A percentile compares a stretch with the other conserved stretches of the same genome.
Conservation (phyloP, 2,329 filamentous ascomycete species). For the Aspergillus fischeri region DNA sequence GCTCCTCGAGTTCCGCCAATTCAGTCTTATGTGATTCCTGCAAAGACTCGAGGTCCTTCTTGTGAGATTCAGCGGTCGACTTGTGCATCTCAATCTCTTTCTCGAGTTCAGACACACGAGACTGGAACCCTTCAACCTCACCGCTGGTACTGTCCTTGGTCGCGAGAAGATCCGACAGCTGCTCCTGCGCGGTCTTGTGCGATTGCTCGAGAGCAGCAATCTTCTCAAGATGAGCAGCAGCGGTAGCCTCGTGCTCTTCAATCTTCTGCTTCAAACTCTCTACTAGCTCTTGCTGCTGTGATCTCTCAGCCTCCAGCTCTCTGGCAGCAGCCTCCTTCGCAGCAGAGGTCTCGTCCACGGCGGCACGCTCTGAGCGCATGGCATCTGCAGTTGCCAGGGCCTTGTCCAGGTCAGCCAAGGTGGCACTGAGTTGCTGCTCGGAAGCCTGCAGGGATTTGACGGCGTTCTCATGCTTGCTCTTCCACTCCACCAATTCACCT, state of each 20-base stretch:
- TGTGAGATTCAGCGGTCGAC: slow-evolving; percentile 50
- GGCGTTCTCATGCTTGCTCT: slow-evolving; percentile 67
- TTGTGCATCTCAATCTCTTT: slow-evolving; percentile 55
- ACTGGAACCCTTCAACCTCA: slow-evolving; percentile 42
- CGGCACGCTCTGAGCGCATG: slow-evolving; percentile 40
- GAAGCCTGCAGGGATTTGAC: slow-evolving; percentile 67
- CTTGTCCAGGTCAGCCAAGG: slow-evolving; percentile 70
- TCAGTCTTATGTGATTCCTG: slow-evolving; percentile 50
- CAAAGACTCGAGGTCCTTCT: slow-evolving; percentile 50
- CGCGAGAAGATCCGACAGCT: slow-evolving; percentile 64
- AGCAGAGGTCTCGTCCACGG: slow-evolving; percentile 24
- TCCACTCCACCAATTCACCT: slow-evolving; percentile 68
- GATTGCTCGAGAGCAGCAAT: slow-evolving; percentile 71
- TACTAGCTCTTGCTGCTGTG: slow-evolving; percentile 58
- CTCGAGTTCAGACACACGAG: slow-evolving; percentile 52
- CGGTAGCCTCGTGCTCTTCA: slow-evolving; percentile 72
- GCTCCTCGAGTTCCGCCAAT: slow-evolving; percentile 37
- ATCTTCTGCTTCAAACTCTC: slow-evolving; percentile 67
- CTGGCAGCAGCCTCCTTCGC: slow-evolving; percentile 41
- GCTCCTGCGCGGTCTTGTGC: slow-evolving; percentile 60
- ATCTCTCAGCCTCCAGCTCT: slow-evolving; percentile 48
- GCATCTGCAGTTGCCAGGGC: slow-evolving; percentile 53
- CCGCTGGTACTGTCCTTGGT: slow-evolving; percentile 54
- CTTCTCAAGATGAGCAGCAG: slow-evolving; percentile 63
- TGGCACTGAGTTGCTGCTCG: slow-evolving; percentile 67